phyloP scores from a whole-genome alignment of 208 protist species.

The Trichomonas vaginalis region DNA sequence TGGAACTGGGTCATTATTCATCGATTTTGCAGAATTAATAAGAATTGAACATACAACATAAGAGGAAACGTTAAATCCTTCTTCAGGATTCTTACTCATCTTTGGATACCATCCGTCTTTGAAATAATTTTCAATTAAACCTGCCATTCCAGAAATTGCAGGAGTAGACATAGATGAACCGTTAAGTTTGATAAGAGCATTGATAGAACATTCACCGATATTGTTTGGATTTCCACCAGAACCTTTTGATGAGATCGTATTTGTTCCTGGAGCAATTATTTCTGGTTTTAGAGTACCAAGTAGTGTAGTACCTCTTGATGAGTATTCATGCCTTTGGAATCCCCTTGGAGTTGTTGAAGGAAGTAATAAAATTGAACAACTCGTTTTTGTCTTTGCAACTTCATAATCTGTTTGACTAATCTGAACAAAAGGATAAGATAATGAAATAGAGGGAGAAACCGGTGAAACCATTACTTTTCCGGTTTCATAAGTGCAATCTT shows the following conservation, averaged over 20 bases:
- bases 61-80: background rate
- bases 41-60: background rate
- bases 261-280: conserved; percentile 21
- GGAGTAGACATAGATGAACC: conserved; percentile 24
- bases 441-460: background rate
- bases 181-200: background rate
- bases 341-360: background rate
- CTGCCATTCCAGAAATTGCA: background rate
- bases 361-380: background rate
- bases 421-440: background rate
- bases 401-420: background rate
- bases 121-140: conserved; percentile 15
- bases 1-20: background rate
- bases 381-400: background rate
- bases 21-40: background rate
- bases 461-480: background rate
- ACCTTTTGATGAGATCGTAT: background rate
- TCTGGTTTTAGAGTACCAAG: conserved; percentile 25
- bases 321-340: background rate
- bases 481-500: background rate
- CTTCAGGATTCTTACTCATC: background rate
- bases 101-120: conserved; percentile 8
- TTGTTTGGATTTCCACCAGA: background rate
- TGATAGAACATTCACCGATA: background rate
- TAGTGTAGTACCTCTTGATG: conserved; percentile 15